Evolutionary conservation across 352 stramenopile species (phyloP).

Genomic region (Pythium vanterpoolii): DNA sequence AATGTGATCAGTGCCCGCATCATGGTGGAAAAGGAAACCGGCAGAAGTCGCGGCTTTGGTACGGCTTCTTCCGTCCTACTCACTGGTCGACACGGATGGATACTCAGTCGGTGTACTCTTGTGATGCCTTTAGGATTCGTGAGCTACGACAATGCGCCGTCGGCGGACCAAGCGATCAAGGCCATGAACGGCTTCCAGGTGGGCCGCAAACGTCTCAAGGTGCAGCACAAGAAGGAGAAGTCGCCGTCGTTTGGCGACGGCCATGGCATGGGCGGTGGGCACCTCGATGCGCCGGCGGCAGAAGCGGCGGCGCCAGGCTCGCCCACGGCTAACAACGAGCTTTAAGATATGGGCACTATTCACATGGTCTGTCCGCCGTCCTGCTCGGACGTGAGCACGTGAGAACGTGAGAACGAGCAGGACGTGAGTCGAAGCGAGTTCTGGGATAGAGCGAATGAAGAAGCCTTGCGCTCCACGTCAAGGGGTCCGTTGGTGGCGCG

Average conservation of each 20-base stretch:
- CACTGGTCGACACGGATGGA: not conserved
- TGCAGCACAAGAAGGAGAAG: conserved; percentile 95
- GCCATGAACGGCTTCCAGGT: conserved; percentile 96
- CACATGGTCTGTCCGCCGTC: too few species aligned
- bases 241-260: conserved; percentile 65
- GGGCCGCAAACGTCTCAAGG: conserved; percentile 95
- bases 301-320: conserved; percentile 36
- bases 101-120: not conserved
- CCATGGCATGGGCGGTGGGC: conserved; percentile 27
- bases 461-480: too few species aligned
- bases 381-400: too few species aligned
- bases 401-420: not conserved
- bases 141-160: conserved; percentile 92
- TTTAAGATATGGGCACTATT: conserved; percentile 18
- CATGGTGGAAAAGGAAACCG: conserved; percentile 96
- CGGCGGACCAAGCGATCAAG: conserved; percentile 92
- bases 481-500: too few species aligned
- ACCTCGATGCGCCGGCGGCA: conserved; percentile 44
- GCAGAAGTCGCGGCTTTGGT: conserved; percentile 93
- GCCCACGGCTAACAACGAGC: conserved; percentile 30
- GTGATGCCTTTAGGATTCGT: conserved; percentile 86
- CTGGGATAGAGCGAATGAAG: not conserved
- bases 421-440: not conserved
- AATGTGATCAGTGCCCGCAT: conserved; percentile 95
- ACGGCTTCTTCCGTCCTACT: conserved; percentile 24